Evolutionary conservation across 2,329 filamentous ascomycete species (phyloP).

Genomic region (Penicillium thymicola): DNA sequence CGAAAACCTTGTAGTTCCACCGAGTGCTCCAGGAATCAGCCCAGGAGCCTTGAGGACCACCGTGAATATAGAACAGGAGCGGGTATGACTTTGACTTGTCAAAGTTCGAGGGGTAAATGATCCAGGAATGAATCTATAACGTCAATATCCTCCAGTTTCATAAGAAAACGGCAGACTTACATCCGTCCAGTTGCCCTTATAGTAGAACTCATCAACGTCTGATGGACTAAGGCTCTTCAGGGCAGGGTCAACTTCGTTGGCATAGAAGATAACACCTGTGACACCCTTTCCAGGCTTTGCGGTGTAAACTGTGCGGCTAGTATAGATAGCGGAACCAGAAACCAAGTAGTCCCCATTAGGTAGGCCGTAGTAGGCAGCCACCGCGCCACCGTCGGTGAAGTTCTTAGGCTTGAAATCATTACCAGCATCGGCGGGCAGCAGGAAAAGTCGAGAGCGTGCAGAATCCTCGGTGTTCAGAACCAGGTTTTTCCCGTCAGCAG

Average conservation of each 20-base stretch:
- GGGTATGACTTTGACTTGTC: constrained; percentile 71
- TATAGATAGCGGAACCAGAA: constrained; percentile 36
- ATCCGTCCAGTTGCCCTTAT: constrained; percentile 35
- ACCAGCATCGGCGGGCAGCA: constrained; percentile 32
- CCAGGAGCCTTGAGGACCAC: constrained; percentile 77
- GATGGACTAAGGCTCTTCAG: constrained; percentile 34
- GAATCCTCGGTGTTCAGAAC: constrained; percentile 72
- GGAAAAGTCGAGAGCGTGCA: constrained; percentile 51
- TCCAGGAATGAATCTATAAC: constrained; percentile 38
- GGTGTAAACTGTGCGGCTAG: constrained; percentile 35
- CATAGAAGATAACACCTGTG: constrained; percentile 32
- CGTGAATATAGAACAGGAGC: constrained; percentile 75
- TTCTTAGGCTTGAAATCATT: constrained; percentile 35
- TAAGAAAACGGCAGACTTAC: constrained; percentile 16
- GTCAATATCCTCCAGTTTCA: constrained; percentile 3
- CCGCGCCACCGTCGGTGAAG: constrained; percentile 36
- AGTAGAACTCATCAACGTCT: constrained; percentile 40
- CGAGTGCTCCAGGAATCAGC: constrained; percentile 72
- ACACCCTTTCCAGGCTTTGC: constrained; percentile 28
- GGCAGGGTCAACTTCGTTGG: constrained; percentile 41
- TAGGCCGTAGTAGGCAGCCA: constrained; percentile 30
- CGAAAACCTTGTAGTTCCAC: constrained; percentile 84
- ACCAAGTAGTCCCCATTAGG: constrained; percentile 33
- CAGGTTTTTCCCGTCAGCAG: constrained; percentile 56
- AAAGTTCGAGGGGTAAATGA: constrained; percentile 55